Conservation (phyloP, 192 early-diverging fungal genomes). For the Entrophospora sp. region DNA sequence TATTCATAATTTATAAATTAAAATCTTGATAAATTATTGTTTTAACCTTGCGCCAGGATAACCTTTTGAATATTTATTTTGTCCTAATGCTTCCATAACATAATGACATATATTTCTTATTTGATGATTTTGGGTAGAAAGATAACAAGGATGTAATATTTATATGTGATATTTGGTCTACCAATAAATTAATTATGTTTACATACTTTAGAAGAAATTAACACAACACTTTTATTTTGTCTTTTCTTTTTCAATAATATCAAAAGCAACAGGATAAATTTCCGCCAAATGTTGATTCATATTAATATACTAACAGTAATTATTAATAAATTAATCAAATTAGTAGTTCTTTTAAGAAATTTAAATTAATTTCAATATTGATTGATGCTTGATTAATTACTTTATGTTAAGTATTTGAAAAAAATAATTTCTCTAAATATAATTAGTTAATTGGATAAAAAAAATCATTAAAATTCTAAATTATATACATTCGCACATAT, state of each 20-base stretch:
- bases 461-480: too few species aligned
- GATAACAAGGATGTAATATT: not conserved
- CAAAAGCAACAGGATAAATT: conserved; percentile 80
- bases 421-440: too few species aligned
- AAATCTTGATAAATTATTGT: not conserved
- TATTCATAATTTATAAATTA: not conserved
- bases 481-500: too few species aligned
- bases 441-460: too few species aligned
- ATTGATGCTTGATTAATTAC: too few species aligned
- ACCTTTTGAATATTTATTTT: conserved; percentile 99
- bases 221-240: conserved; percentile 83
- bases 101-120: conserved; percentile 92
- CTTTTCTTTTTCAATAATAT: conserved; percentile 92
- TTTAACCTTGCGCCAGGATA: conserved; percentile 80
- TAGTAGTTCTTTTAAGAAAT: too few species aligned
- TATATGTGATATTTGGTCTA: conserved; percentile 1
- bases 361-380: too few species aligned
- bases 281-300: conserved; percentile 71
- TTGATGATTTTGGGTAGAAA: too few species aligned
- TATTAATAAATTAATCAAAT: too few species aligned
- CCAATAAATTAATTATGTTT: not conserved
- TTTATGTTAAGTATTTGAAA: too few species aligned
- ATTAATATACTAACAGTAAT: too few species aligned
- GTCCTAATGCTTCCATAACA: conserved; percentile 93
- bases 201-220: conserved; percentile 90